Conservation (phyloP, 805 yeast genomes). For the Yamadazyma philogaea region DNA sequence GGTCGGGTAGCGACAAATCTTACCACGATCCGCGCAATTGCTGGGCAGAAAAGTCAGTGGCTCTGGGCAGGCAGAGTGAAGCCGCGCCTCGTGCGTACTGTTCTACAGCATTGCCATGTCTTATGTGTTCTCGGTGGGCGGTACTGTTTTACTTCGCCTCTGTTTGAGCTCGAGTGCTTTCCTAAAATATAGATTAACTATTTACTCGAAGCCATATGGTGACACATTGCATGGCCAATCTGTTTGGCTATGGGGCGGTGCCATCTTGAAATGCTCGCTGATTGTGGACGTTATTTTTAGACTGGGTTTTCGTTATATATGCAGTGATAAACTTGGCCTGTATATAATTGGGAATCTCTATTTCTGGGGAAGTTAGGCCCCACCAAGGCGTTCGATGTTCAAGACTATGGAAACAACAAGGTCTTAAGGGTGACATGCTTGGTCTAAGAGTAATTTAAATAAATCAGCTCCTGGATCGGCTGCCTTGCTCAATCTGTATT, state of each 20-base stretch:
- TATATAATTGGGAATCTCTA: too few species aligned
- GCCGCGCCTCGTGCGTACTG: not conserved
- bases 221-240: too few species aligned
- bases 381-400: too few species aligned
- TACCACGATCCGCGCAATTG: not conserved
- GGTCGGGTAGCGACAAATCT: not conserved
- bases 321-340: not conserved
- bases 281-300: not conserved
- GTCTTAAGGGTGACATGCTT: too few species aligned
- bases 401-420: too few species aligned
- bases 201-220: not conserved
- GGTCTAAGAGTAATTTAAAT: too few species aligned
- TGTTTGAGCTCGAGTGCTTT: not conserved
- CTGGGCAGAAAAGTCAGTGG: not conserved
- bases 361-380: too few species aligned
- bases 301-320: not conserved
- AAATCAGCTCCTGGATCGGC: too few species aligned
- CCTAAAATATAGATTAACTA: not conserved
- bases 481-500: too few species aligned
- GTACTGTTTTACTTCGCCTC: not conserved
- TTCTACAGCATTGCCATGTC: too few species aligned
- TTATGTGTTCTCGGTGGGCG: too few species aligned
- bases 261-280: constrained; percentile 1
- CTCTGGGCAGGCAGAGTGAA: not conserved
- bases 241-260: constrained; percentile 4